Conservation (phyloP, 1,284 basidiomycete species). For the Rhodotorula sp. region DNA sequence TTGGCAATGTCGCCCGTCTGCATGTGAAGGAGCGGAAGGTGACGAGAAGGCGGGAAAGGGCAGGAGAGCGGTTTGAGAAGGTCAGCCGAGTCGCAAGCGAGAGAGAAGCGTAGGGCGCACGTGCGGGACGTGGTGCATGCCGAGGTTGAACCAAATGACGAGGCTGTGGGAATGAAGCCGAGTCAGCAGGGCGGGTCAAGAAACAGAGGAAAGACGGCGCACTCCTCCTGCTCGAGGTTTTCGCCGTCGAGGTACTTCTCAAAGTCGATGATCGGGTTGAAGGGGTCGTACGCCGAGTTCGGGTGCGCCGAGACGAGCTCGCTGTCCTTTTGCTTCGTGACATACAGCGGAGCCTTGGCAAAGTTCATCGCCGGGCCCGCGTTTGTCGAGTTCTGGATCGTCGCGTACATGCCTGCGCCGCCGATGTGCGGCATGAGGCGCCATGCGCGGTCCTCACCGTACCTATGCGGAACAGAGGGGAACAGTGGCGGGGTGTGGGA, state of each 20-base stretch:
- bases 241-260: conserved; percentile 50
- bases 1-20: conserved; percentile 43
- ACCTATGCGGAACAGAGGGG: background rate
- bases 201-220: background rate
- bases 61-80: background rate
- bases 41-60: background rate
- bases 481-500: background rate
- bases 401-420: conserved; percentile 44
- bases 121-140: conserved; percentile 39
- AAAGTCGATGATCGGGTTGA: conserved; percentile 47
- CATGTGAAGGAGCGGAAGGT: background rate
- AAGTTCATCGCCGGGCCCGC: conserved; percentile 47
- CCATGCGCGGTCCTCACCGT: conserved; percentile 50
- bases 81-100: background rate
- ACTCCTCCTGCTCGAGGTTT: conserved; percentile 49
- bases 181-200: background rate
- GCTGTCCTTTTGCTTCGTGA: conserved; percentile 43
- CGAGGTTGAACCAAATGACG: conserved; percentile 30
- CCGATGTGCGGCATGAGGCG: conserved; percentile 47
- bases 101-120: background rate
- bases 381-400: conserved; percentile 49
- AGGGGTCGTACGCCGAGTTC: conserved; percentile 27
- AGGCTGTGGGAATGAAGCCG: background rate
- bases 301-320: conserved; percentile 29
- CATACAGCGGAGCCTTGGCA: conserved; percentile 46